Evolutionary conservation across 306 rosid genomes (phyloP).

Genomic region (Delonix regia): DNA sequence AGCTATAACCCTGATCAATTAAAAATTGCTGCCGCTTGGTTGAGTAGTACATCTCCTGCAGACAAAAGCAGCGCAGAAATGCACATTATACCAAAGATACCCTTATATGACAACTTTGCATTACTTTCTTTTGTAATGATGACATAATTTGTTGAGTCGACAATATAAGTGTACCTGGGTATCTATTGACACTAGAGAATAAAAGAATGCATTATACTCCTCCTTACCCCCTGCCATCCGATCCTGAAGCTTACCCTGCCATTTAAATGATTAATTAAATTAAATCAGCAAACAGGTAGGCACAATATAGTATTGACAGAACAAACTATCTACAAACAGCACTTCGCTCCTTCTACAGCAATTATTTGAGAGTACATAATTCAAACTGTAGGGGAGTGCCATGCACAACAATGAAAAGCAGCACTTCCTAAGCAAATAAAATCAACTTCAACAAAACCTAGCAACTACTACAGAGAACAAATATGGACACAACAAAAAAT

Average conservation of each 20-base stretch:
- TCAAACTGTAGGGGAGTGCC: neutral
- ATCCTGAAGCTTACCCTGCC: conserved; percentile 92
- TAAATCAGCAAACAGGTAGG: conserved; percentile 17
- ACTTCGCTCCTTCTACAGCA: conserved; percentile 30
- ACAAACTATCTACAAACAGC: conserved; percentile 23
- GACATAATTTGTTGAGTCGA: conserved; percentile 13
- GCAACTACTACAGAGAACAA: conserved; percentile 4
- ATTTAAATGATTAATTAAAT: conserved; percentile 38
- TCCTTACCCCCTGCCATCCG: conserved; percentile 99
- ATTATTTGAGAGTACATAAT: conserved; percentile 20
- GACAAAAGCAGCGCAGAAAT: conserved; percentile 25
- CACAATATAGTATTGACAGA: conserved; percentile 25
- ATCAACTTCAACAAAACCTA: neutral
- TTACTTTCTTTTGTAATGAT: conserved; percentile 26
- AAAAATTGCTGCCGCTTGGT: conserved; percentile 96
- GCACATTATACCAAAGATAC: conserved; percentile 19
- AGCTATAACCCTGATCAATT: conserved; percentile 99
- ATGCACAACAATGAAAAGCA: neutral
- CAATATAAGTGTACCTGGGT: conserved; percentile 68
- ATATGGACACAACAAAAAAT: neutral
- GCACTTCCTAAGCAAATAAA: neutral
- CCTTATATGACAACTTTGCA: conserved; percentile 18
- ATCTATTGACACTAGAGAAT: conserved; percentile 97
- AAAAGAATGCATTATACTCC: conserved; percentile 95
- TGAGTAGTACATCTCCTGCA: conserved; percentile 98